Base-by-base conservation (phyloP, 2,329 filamentous ascomycete species). In the Pyricularia sp. region DNA sequence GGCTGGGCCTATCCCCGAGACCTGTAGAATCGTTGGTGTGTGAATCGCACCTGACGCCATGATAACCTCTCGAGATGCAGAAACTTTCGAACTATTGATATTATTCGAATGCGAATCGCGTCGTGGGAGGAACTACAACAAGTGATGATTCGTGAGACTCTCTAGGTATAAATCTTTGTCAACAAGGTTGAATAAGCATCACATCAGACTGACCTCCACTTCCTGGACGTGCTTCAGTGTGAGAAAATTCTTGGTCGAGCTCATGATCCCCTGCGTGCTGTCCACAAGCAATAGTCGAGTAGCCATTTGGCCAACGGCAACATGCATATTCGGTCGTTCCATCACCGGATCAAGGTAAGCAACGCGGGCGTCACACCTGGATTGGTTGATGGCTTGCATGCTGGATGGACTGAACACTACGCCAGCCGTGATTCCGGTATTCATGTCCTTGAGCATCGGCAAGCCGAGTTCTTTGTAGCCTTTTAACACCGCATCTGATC, bases 1-100 rank as follows among this genome's bases (percentile, higher is more conserved):
- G 9, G 72, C 72, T 0, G 82, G 82, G 2, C 87, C 87, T 31
- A 89, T 79, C 31, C 87, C 87, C 20, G 81, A 85, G 2, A 64
- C 36, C 68, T 71, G 65, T 14, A 71, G 55, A 14, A 71, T 50
- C 6, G 17, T 23, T 4, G 70, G 70, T 23, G 42, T 69, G 25
- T 69, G 65, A 25, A 70, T n/a, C 14, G 70, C 31, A 11, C 70
- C 70, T 42, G 70, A 67, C 1, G 69, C 36, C 25, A 71, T 65
- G 63, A 71, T 64, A n/a, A 71, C 61, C 14, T 69, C 70, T 4
- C 72, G 71, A 2, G 70, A 69, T 9, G 76, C 77, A 9, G 17
- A 23, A 33, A 77, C 72, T n/a, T 71, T 26, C 3, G 73, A 75
- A 58, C 73, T 75, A 36, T 76, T 69, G 9, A 68, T 58, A 3